phyloP scores from a whole-genome alignment of 257 asterid genomes.

The Asclepias syriaca region DNA sequence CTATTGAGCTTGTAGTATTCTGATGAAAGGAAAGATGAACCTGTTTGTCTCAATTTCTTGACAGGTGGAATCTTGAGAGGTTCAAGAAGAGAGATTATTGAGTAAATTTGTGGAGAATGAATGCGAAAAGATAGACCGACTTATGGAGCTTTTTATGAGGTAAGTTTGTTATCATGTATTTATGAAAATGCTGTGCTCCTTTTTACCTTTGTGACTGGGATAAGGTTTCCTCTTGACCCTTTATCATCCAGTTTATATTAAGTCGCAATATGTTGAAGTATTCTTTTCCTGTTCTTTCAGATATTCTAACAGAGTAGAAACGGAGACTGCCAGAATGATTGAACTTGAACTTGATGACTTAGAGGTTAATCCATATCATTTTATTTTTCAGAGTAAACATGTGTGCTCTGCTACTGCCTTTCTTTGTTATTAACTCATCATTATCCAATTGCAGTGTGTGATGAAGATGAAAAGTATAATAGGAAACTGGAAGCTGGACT shows the following conservation, averaged over 20 bases:
- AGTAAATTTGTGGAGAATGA: constrained; percentile 95
- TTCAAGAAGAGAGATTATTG: constrained; percentile 80
- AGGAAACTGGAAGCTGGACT: constrained; percentile 88
- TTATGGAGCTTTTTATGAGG: constrained; percentile 97
- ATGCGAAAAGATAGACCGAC: constrained; percentile 93
- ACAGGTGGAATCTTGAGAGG: constrained; percentile 95
- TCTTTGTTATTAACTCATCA: background rate
- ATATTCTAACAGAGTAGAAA: constrained; percentile 78
- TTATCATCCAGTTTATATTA: background rate
- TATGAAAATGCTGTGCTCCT: no score
- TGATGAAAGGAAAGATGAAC: background rate
- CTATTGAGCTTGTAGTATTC: background rate
- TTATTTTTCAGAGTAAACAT: background rate
- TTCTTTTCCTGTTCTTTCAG: constrained; percentile 29
- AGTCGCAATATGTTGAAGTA: background rate
- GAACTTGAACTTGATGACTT: constrained; percentile 74
- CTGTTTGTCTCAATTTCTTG: constrained; percentile 4
- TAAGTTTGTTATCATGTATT: constrained; percentile 21
- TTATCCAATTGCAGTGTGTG: constrained; percentile 54
- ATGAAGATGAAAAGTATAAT: constrained; percentile 84
- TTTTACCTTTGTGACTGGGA: no score
- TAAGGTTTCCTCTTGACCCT: no score
- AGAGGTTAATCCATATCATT: constrained; percentile 42
- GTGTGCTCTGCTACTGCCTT: background rate
- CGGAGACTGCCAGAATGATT: constrained; percentile 60